Conservation (phyloP, 2,329 filamentous ascomycete species). For the Ophiognomonia clavigignenti-juglandacearum region DNA sequence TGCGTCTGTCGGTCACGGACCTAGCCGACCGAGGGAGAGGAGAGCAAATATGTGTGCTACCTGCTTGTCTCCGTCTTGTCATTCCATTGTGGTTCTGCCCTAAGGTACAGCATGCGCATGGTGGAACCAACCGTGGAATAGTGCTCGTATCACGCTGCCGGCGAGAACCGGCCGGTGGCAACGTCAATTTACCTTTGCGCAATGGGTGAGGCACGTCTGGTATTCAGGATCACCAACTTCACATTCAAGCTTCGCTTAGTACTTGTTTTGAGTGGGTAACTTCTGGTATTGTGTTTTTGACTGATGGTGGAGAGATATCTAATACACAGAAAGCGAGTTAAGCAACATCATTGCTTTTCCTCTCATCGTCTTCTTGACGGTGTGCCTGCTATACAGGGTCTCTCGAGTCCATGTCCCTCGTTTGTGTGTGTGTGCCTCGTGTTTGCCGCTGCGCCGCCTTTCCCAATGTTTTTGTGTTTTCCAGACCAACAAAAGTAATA, state of each 20-base stretch:
- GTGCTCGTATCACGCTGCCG: no score
- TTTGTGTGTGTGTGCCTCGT: conserved; percentile 16
- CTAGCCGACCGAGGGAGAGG: no score
- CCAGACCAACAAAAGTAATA: conserved; percentile 25
- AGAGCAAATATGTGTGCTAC: no score
- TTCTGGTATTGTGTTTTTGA: conserved; percentile 54
- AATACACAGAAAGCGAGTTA: conserved; percentile 64
- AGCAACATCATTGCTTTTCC: conserved; percentile 27
- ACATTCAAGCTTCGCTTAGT: not conserved
- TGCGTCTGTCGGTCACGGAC: no score
- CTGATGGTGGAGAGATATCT: conserved; percentile 41
- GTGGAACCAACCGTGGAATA: no score
- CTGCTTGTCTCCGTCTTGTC: no score
- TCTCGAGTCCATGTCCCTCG: conserved; percentile 14
- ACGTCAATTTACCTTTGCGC: no score
- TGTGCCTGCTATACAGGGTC: conserved; percentile 20
- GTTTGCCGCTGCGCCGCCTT: conserved; percentile 20
- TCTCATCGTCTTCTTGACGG: conserved; percentile 3
- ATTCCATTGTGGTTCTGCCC: no score
- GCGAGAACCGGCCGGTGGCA: no score
- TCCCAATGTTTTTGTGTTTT: conserved; percentile 22
- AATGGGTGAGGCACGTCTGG: no score
- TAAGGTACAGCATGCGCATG: no score
- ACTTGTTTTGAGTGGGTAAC: conserved; percentile 51
- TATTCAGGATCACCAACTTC: no score